These are phyloP conservation scores for Scedosporium boydii DNA, from an alignment of 2,329 filamentous ascomycete genomes.

Conservation along the genomic window DNA sequence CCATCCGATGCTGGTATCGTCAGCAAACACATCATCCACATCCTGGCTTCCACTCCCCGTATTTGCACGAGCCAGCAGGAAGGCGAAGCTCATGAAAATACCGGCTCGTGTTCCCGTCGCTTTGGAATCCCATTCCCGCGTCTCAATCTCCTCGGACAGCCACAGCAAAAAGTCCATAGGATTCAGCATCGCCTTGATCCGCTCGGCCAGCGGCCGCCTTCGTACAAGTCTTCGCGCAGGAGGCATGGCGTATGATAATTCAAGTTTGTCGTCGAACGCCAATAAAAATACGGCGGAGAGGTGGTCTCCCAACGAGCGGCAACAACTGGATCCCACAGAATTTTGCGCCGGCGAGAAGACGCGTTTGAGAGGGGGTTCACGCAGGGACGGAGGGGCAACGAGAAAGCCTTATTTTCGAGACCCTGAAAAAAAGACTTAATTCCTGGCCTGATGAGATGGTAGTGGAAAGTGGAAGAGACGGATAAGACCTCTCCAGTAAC, in stretches of 20 bases:
- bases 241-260: background rate
- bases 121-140: slow-evolving; percentile 81
- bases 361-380: no score
- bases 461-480: background rate
- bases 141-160: slow-evolving; percentile 87
- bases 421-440: background rate
- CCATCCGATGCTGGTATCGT: slow-evolving; percentile 57
- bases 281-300: background rate
- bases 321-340: no score
- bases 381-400: background rate
- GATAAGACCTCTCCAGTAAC: background rate
- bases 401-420: background rate
- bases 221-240: slow-evolving; percentile 65
- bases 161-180: slow-evolving; percentile 84
- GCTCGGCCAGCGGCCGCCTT: slow-evolving; percentile 67
- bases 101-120: slow-evolving; percentile 68
- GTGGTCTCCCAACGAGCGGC: background rate
- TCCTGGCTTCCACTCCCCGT: slow-evolving; percentile 37
- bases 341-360: no score
- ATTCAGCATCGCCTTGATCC: slow-evolving; percentile 71
- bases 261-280: background rate
- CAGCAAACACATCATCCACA: slow-evolving; percentile 78
- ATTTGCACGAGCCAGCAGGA: slow-evolving; percentile 78
- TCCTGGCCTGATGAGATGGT: background rate
- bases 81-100: slow-evolving; percentile 64